Conservation (phyloP, 805 yeast genomes). For the Wickerhamiella kurtzmanii region DNA sequence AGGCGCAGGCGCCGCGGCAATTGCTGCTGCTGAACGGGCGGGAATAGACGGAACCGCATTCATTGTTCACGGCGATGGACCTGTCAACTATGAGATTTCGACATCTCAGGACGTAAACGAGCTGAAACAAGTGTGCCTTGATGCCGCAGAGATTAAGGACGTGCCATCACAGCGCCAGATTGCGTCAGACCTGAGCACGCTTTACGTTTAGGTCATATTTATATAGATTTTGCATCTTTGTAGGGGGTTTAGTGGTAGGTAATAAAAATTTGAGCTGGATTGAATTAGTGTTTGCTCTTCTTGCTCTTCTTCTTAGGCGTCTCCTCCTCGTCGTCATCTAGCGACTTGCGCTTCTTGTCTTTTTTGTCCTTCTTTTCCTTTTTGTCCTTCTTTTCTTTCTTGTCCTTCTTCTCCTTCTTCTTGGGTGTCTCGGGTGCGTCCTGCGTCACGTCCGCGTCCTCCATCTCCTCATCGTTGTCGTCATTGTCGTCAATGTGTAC, state of each 20-base stretch:
- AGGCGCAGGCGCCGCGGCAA: slow-evolving; percentile 24
- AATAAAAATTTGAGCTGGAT: slow-evolving; percentile 2
- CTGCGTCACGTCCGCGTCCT: slow-evolving; percentile 28
- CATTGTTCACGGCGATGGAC: slow-evolving; percentile 24
- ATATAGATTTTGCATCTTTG: too few species aligned
- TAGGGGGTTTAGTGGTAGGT: slow-evolving; percentile 1
- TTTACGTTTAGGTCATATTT: slow-evolving; percentile 14
- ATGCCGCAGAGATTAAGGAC: slow-evolving; percentile 3
- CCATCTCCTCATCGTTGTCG: slow-evolving; percentile 35
- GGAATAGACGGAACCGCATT: slow-evolving; percentile 19
- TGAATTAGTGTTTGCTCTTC: slow-evolving; percentile 31
- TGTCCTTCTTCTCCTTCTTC: slow-evolving; percentile 37
- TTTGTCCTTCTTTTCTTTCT: slow-evolving; percentile 40
- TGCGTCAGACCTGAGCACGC: slow-evolving; percentile 9
- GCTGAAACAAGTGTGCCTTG: slow-evolving; percentile 6
- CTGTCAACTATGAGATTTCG: slow-evolving; percentile 22
- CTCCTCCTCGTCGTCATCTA: slow-evolving; percentile 30
- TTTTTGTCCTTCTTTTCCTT: slow-evolving; percentile 39
- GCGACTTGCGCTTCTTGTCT: slow-evolving; percentile 38
- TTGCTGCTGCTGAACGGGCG: slow-evolving; percentile 19
- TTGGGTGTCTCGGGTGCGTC: slow-evolving; percentile 38
- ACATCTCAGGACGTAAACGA: slow-evolving; percentile 7
- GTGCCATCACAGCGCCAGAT: slow-evolving; percentile 1
- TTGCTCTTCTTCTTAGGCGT: slow-evolving; percentile 39
- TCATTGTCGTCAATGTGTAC: slow-evolving; percentile 27